Evolutionary conservation across 1,284 basidiomycete genomes (phyloP).

Genomic region (Ceratobasidium sp.): DNA sequence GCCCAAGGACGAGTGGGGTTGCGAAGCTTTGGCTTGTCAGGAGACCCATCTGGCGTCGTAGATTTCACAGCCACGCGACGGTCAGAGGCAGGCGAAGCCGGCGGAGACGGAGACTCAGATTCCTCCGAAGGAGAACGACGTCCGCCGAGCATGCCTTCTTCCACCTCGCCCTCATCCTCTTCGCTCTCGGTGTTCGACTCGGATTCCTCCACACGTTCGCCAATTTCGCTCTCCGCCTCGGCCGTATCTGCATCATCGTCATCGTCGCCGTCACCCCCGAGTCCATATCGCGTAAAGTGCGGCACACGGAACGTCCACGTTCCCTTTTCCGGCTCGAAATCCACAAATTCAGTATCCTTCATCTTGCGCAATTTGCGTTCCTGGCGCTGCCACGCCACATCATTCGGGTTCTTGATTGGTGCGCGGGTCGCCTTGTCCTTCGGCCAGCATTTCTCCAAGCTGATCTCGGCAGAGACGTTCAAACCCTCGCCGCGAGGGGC

Average conservation of each 20-base stretch:
- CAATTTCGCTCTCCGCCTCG: constrained; percentile 52
- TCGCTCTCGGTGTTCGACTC: constrained; percentile 45
- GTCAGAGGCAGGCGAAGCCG: constrained; percentile 15
- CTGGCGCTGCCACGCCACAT: constrained; percentile 80
- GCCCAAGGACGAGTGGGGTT: constrained; percentile 64
- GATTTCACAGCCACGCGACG: constrained; percentile 23
- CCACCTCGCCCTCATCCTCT: constrained; percentile 45
- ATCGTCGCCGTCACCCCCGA: constrained; percentile 54
- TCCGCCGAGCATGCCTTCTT: constrained; percentile 40
- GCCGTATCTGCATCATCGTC: constrained; percentile 48
- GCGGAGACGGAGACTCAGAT: constrained; percentile 21
- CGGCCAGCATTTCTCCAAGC: constrained; percentile 86
- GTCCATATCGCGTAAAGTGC: constrained; percentile 73
- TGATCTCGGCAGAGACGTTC: constrained; percentile 87
- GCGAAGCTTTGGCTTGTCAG: constrained; percentile 15
- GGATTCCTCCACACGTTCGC: constrained; percentile 41
- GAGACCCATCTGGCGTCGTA: constrained; percentile 48
- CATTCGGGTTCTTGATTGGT: constrained; percentile 84
- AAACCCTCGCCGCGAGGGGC: constrained; percentile 85
- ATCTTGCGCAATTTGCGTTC: constrained; percentile 86
- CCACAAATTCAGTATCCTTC: constrained; percentile 86
- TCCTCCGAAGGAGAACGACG: constrained; percentile 47
- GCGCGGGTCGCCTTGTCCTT: constrained; percentile 92
- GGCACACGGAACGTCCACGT: constrained; percentile 95
- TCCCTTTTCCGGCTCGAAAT: constrained; percentile 82